Conservation (phyloP, 1,139 yeast genomes). For the Zygosaccharomyces sapae region DNA sequence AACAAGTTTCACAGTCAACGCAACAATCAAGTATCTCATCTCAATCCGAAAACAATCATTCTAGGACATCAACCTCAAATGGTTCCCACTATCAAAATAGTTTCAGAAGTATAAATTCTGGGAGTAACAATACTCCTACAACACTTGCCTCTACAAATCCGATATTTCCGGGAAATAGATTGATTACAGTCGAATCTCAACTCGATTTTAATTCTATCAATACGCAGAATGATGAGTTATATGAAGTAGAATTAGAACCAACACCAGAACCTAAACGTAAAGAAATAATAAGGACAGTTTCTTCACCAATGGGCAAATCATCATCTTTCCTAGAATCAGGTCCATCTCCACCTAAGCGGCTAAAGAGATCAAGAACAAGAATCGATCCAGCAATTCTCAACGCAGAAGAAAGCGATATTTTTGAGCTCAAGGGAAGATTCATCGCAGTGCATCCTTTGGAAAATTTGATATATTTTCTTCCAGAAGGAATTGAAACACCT, state of each 20-base stretch:
- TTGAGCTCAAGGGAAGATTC: neutral
- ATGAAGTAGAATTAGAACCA: neutral
- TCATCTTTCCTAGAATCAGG: neutral
- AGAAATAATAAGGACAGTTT: neutral
- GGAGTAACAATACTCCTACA: neutral
- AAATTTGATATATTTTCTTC: constrained; percentile 8
- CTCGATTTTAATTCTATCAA: neutral
- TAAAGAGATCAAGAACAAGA: neutral
- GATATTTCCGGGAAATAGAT: neutral
- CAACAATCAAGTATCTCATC: neutral
- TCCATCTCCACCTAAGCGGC: neutral
- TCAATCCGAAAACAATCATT: neutral
- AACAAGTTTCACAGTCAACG: neutral
- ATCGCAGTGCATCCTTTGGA: constrained; percentile 1
- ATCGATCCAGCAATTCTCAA: neutral
- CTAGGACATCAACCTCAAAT: neutral
- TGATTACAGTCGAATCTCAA: neutral
- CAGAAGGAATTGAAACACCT: constrained; percentile 4
- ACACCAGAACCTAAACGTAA: neutral
- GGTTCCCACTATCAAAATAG: neutral
- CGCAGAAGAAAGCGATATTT: constrained; percentile 2
- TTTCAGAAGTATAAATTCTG: neutral
- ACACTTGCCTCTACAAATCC: neutral
- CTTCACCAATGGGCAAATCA: neutral
- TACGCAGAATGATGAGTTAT: neutral